Base-by-base conservation (phyloP, 495 filamentous ascomycete genomes). In the Opeltia flavorubescens region DNA sequence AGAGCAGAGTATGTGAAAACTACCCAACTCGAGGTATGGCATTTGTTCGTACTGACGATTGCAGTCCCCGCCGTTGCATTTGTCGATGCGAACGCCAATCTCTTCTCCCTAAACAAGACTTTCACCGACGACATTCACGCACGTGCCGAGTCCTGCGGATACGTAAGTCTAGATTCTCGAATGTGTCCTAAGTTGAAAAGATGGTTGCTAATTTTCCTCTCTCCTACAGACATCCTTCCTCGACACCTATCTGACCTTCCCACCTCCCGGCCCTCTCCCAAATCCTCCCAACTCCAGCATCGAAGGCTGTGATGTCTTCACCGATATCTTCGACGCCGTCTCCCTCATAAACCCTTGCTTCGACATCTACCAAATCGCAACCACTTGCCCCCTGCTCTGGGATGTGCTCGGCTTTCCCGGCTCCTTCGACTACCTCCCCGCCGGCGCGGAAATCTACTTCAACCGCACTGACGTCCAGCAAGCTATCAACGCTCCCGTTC, bases 381-480 rank as follows among this genome's bases (percentile, higher is more conserved):
- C 77, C 47, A 84, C 76, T 31, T 91, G 85, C 59, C 85, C 85
- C 0, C 62, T 80, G 33, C 68, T 81, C 2, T 86, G 74, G 76
- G 76, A 83, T 50, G 74, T 80, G 0, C 77, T 89, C 41, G 86
- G 83, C 21, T 88, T 85, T 59, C 77, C 81, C 0, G 80, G 79
- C 8, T 64, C 66, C 0, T 59, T 67, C 43, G 35, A 52, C 2
- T 75, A 72, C 46, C 53, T 70, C 2, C 76, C 72, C 1, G 60
- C 57, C 5, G 78, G 79, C 13, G 69, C 76, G 0, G 52, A 62
- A 20, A 65, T 83, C 44, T 89, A 89, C 68, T 89, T 93, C 67
- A 83, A 89, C 62, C 71, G 80, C 20, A 68, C 68, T 3, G 83
- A 86, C 50, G 85, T 91, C 6, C 78, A 89, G 44, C 61, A 67